Conservation (phyloP, 2,329 filamentous ascomycete species). For the Arachnomyces sp. region DNA sequence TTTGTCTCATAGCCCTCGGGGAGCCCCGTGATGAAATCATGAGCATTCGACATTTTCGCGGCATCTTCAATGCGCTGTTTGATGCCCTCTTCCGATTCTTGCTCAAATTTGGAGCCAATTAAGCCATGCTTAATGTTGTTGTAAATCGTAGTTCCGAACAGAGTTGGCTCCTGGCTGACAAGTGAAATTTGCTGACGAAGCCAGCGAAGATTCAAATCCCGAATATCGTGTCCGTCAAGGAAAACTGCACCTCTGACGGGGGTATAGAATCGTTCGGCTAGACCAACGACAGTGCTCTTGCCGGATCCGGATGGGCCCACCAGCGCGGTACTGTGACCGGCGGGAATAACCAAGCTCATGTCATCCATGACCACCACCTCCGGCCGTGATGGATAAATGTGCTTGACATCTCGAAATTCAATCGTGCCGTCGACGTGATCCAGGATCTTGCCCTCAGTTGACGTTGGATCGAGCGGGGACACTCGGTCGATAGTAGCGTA, state of each 20-base stretch:
- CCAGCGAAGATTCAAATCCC: slow-evolving; percentile 78
- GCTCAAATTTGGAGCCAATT: slow-evolving; percentile 72
- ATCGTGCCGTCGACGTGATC: slow-evolving; percentile 69
- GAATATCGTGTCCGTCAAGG: slow-evolving; percentile 76
- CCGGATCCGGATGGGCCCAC: slow-evolving; percentile 92
- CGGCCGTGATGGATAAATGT: slow-evolving; percentile 89
- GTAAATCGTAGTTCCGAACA: slow-evolving; percentile 84
- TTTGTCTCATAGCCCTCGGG: slow-evolving; percentile 89
- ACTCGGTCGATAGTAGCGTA: slow-evolving; percentile 84
- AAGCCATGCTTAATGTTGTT: slow-evolving; percentile 87
- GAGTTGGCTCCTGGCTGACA: slow-evolving; percentile 84
- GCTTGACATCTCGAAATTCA: slow-evolving; percentile 73
- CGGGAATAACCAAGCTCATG: slow-evolving; percentile 70
- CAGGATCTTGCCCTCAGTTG: slow-evolving; percentile 63
- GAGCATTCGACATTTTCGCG: slow-evolving; percentile 84
- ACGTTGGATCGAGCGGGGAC: slow-evolving; percentile 75
- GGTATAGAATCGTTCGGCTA: slow-evolving; percentile 91
- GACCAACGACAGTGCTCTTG: slow-evolving; percentile 87
- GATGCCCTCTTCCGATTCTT: slow-evolving; percentile 60
- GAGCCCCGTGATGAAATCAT: slow-evolving; percentile 76
- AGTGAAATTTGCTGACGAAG: slow-evolving; percentile 84
- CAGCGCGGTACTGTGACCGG: slow-evolving; percentile 85
- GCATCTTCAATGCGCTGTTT: slow-evolving; percentile 67
- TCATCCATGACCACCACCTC: slow-evolving; percentile 84
- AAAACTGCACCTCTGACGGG: slow-evolving; percentile 72